These are phyloP conservation scores for Saposhnikovia divaricata DNA, from an alignment of 129 eudicot species.

Conservation along the genomic window DNA sequence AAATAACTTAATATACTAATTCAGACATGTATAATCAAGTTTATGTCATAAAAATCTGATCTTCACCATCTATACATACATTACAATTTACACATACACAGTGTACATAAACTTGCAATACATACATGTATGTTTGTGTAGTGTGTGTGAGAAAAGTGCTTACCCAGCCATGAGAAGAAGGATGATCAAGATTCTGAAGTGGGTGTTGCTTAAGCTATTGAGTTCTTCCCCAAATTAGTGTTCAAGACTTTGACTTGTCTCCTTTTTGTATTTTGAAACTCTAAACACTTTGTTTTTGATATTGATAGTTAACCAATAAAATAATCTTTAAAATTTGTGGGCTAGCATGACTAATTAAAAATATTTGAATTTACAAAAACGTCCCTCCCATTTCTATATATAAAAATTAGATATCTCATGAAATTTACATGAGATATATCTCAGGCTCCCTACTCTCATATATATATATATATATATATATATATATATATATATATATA, in stretches of 20 bases:
- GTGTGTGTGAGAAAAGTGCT: neutral
- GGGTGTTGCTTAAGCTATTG: neutral
- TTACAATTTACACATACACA: neutral
- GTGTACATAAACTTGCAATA: neutral
- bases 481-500: no score
- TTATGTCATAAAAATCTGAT: neutral
- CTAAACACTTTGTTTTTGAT: neutral
- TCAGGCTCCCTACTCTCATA: no score
- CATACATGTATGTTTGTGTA: neutral
- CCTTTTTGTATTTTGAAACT: neutral
- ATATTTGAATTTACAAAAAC: no score
- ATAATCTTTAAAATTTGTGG: no score
- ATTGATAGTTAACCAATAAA: no score
- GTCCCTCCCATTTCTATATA: no score
- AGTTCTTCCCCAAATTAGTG: constrained; percentile 1
- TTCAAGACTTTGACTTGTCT: neutral
- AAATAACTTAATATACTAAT: neutral
- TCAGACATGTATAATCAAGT: neutral
- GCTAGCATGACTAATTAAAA: no score
- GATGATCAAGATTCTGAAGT: neutral
- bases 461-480: no score
- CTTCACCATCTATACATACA: neutral
- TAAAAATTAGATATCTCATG: no score
- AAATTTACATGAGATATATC: no score
- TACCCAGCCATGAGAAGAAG: constrained; percentile 4